Base-by-base conservation (phyloP, 1,284 basidiomycete species). In the Leccinum pallidistipes region DNA sequence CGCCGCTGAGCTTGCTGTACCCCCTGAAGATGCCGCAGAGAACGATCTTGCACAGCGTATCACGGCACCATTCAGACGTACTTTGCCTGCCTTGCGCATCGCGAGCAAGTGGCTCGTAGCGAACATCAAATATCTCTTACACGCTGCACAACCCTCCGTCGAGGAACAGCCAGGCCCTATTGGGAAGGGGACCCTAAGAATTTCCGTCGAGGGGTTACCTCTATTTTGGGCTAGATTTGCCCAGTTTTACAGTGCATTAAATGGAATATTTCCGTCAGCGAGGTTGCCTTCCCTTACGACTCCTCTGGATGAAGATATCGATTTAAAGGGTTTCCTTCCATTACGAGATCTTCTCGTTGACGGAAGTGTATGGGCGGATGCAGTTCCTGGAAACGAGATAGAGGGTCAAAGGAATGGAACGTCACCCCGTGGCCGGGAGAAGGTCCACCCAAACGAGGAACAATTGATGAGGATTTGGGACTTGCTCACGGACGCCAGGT, bases 401-500 rank as follows among this genome's bases (percentile, higher is more conserved):
- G 67, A 60, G 53, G 62, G 55, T 18, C 64, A 60, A 9, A 64
- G 57, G 45, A 70, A 65, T 62, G 68, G 65, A 59, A 53, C 43
- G 18, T 40, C 45, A 27, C 40, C 56, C 11, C 55, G 62, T 47
- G 61, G 62, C 55, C 73, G 77, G 55, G 84, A 86, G 59, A 83
- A 86, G 59, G 87, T 90, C 8, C 96, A 97, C 78, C 96, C 96
- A 3, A 98, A 97, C 68, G 95, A 94, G 67, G 94, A 96, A 78
- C 92, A 96, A 69, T 79, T 98, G 55, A 97, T 97, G 94, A 84
- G 97, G 62, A 92, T 98, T 58, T 82, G 86, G 34, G 96, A 98
- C 74, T 78, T 98, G 54, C 80, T 96, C 57, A 80, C 83, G 29
- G 95, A 98, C 69, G 91, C 90, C 1, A 83, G 80, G 64, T 76